phyloP scores from a whole-genome alignment of 225 moss, liverwort and hornwort species.

The Sphagnum contortum region DNA sequence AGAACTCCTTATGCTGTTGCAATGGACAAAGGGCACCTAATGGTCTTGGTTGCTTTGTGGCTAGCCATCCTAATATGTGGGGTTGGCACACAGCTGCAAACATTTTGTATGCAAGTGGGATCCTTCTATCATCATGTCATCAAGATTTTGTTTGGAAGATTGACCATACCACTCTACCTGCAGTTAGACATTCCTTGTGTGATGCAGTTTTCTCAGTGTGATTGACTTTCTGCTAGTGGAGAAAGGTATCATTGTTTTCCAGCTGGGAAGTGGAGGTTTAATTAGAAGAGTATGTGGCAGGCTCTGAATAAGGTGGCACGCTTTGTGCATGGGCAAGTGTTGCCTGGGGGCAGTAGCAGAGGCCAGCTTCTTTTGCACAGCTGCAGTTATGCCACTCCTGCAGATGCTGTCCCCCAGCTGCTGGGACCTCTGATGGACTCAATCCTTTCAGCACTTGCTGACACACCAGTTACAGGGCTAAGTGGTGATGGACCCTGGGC shows the following conservation, averaged over 20 bases:
- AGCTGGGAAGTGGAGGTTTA: no score
- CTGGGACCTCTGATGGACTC: constrained; percentile 87
- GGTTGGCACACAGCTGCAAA: constrained; percentile 88
- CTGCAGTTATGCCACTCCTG: constrained; percentile 80
- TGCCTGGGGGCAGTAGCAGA: constrained; percentile 96
- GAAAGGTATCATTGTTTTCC: no score
- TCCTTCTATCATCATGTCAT: constrained; percentile 90
- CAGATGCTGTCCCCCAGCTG: constrained; percentile 65
- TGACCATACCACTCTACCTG: constrained; percentile 78
- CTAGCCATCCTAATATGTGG: constrained; percentile 69
- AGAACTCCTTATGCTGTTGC: constrained; percentile 68
- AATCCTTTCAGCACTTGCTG: constrained; percentile 66
- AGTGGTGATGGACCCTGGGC: constrained; percentile 47
- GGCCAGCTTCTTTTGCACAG: constrained; percentile 91
- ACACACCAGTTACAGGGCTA: constrained; percentile 80
- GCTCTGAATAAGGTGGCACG: constrained; percentile 78
- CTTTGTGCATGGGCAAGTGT: constrained; percentile 79
- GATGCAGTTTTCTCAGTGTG: no score
- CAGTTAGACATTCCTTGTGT: constrained; percentile 35
- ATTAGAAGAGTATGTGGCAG: constrained; percentile 19
- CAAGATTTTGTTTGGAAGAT: constrained; percentile 87
- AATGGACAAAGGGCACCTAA: constrained; percentile 76
- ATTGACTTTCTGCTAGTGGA: no score
- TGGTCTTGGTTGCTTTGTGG: constrained; percentile 84
- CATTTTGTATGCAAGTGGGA: constrained; percentile 73